Evolutionary conservation across 306 rosid genomes (phyloP).

Genomic region (Fragaria ananassa): DNA sequence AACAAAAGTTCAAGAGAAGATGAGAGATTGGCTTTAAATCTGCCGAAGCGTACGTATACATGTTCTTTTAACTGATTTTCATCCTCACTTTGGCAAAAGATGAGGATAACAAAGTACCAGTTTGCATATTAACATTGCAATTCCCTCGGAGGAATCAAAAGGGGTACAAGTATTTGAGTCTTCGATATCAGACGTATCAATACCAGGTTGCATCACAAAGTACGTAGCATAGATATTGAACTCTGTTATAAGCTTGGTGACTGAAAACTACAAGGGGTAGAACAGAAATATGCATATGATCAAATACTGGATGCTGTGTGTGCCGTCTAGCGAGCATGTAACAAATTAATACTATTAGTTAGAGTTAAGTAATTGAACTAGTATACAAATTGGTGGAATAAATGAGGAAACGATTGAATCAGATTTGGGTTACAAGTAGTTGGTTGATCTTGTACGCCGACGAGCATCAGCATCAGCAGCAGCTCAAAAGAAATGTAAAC

Average conservation of each 20-base stretch:
- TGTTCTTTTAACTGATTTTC: no score
- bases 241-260: not conserved
- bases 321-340: not conserved
- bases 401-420: not conserved
- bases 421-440: conserved; percentile 5
- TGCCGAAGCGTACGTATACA: no score
- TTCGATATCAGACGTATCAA: no score
- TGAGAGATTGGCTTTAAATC: no score
- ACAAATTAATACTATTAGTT: not conserved
- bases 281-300: not conserved
- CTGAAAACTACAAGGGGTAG: not conserved
- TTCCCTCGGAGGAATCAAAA: no score
- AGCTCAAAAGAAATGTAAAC: conserved; percentile 2
- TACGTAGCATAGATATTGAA: not conserved
- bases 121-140: no score
- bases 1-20: no score
- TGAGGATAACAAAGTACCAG: no score
- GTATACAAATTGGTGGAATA: not conserved
- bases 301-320: not conserved
- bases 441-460: not conserved
- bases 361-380: not conserved
- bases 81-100: no score
- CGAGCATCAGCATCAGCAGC: not conserved
- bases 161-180: no score
- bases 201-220: not conserved